Evolutionary conservation across 768 basidiomycete genomes (phyloP), one percentile per base, ranked within the genome.

Genomic region (Collybia sordida): DNA sequence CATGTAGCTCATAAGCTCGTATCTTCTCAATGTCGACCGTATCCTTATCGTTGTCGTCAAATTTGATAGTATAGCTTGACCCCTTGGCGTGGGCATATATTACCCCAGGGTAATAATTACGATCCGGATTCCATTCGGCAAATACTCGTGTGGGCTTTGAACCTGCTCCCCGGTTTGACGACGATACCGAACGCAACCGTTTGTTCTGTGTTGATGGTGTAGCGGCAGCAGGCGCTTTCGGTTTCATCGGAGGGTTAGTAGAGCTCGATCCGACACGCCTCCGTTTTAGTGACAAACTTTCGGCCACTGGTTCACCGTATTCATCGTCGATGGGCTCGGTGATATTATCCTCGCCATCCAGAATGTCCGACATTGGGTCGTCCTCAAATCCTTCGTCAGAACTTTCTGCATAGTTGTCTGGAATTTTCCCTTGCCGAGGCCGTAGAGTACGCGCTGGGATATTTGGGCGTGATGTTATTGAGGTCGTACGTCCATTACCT

Each of bases 71-170:
- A 63, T 81, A 86, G 3, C 58, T 61, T 25, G 58, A 60, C 22
- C 60, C 61, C 21, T 40, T 58, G 19, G 55, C 49, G 44, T 62
- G 54, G 15, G 72, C 69, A 46, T 81, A 60, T 22, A 88, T 73
- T 28, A 65, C 72, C 14, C 88, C 90, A 15, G 81, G 65, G 60
- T 83, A 87, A 66, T 75, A 92, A 56, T 75, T 74, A 3, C 74
- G 77, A 42, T 82, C 81, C 39, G 68, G 65, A 53, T 72, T 79
- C 87, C 86, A 89, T 9, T 85, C 60, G 7, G 85, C 88, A 56
- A 87, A 83, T n/a, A 90, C 84, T 4, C 80, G 79, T 11, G 83
- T 85, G 18, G 77, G 70, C 5, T 59, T 52, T 22, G 44, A 24
- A 25, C 52, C 45, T 12, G 37, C 42, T 18, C 45, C 42, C 34